Percentiles rank a stretch among this genome's conserved stretches.
Evolutionary conservation across 2,329 filamentous ascomycete species (phyloP).

Genomic region (Sporothrix schenckii): DNA sequence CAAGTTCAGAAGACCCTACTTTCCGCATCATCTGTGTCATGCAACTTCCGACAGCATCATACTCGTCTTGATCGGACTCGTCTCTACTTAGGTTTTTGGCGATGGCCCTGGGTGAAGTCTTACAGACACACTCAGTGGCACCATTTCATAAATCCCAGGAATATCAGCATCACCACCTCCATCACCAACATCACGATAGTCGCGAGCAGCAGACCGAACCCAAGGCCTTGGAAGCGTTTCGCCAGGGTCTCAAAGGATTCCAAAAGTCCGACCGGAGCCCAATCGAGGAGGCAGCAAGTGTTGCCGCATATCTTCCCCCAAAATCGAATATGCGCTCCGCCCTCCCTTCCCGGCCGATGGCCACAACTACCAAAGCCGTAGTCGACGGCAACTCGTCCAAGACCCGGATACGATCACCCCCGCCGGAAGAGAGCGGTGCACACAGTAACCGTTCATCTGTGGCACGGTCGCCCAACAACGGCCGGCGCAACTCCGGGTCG

Average conservation of each 20-base stretch:
- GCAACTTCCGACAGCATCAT: neutral
- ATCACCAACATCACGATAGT: neutral
- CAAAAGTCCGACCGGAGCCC: constrained; percentile 9
- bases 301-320: neutral
- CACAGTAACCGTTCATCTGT: constrained; percentile 31
- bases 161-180: constrained; percentile 1
- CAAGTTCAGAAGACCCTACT: neutral
- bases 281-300: neutral
- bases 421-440: constrained; percentile 36
- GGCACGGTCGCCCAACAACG: constrained; percentile 19
- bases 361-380: constrained; percentile 32
- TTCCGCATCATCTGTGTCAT: neutral
- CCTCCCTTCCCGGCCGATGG: constrained; percentile 39
- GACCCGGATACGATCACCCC: constrained; percentile 36
- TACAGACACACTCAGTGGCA: constrained; percentile 34
- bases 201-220: neutral
- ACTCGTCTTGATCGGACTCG: neutral
- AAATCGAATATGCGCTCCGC: constrained; percentile 35
- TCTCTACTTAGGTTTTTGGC: constrained; percentile 31
- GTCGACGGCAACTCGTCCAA: constrained; percentile 29
- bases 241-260: constrained; percentile 29
- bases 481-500: constrained; percentile 28
- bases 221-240: constrained; percentile 26
- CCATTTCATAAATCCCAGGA: constrained; percentile 30
- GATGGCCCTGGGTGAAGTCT: constrained; percentile 37